Conservation (phyloP, 2,329 filamentous ascomycete genomes). For the Fusarium austroafricanum region DNA sequence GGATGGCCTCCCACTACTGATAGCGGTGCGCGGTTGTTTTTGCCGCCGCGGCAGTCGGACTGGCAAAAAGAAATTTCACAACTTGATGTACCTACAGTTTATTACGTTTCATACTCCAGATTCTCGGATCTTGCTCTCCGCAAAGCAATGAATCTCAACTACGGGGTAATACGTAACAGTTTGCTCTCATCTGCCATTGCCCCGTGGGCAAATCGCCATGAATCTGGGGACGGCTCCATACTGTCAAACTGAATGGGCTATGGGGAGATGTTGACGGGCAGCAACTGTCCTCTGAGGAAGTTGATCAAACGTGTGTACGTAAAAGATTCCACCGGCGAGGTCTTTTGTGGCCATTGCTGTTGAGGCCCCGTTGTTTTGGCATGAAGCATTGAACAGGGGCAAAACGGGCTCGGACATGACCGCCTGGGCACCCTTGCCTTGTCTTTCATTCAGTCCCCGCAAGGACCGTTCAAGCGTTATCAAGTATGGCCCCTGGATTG, state of each 20-base stretch:
- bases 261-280: background rate
- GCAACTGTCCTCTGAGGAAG: slow-evolving; percentile 20
- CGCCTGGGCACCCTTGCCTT: slow-evolving; percentile 32
- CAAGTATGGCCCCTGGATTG: slow-evolving; percentile 20
- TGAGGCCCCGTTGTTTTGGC: slow-evolving; percentile 31
- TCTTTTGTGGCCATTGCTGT: slow-evolving; percentile 23
- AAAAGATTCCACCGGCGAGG: slow-evolving; percentile 32
- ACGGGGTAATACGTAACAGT: slow-evolving; percentile 45
- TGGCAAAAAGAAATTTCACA: slow-evolving; percentile 20
- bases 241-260: slow-evolving; percentile 14
- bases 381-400: slow-evolving; percentile 20
- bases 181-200: slow-evolving; percentile 37
- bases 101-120: slow-evolving; percentile 17
- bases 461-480: slow-evolving; percentile 23
- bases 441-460: slow-evolving; percentile 13
- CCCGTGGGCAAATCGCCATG: slow-evolving; percentile 39
- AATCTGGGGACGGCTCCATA: slow-evolving; percentile 46
- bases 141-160: slow-evolving; percentile 35
- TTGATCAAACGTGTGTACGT: slow-evolving; percentile 43
- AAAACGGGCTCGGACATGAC: slow-evolving; percentile 40
- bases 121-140: slow-evolving; percentile 28
- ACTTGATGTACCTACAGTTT: slow-evolving; percentile 3
- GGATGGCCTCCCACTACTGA: slow-evolving; percentile 17
- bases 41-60: slow-evolving; percentile 33
- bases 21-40: slow-evolving; percentile 28